Evolutionary conservation across 1,139 yeast genomes (phyloP), one percentile per base, ranked within the genome.

Genomic region (Schizosaccharomyces versatilis): DNA sequence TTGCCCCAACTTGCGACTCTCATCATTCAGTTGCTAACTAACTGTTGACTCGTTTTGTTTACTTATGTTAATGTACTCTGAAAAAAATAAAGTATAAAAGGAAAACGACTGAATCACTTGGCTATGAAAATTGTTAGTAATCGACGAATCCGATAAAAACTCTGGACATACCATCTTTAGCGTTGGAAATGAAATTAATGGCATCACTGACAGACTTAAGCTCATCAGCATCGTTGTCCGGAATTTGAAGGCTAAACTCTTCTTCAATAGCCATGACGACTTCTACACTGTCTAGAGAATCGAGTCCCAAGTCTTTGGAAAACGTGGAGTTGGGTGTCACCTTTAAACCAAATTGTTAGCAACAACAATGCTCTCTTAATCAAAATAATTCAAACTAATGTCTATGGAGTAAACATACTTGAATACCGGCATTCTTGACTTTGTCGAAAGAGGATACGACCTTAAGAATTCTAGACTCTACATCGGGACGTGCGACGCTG

Each of bases 241-340:
- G 93, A 66, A 85, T 84, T 66, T 80, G 83, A 60, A 74, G 71
- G 60, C 70, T 68, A 62, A 71, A 71, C 60, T 71, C 74, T 63
- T 84, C 94, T 69, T 85, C 95, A 59, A 85, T 77, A 63, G 84
- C 94, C 85, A 85, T 84, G 48, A 85, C 77, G 48, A 84, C 88
- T 67, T 85, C 95, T 52, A 84, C 95, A 41, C 83, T 81, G 65
- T 85, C 95, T 65, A 85, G 76, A 39, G 90, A 81, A 70, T 85
- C 95, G 62, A 84, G 75, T 1, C 94, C 94, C 61, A 85, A 74
- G 66, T 85, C 95, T 61, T 76, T 79, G 51, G 78, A 70, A 66
- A 81, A 83, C 42, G 79, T 73, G 7, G 93, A 76, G 15, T 71
- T 69, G 56, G 78, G 77, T 24, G 76, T 70, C 62, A 84, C 77